Base-by-base conservation (phyloP, 2,329 filamentous ascomycete genomes). In the Chalaropsis thielavioides region DNA sequence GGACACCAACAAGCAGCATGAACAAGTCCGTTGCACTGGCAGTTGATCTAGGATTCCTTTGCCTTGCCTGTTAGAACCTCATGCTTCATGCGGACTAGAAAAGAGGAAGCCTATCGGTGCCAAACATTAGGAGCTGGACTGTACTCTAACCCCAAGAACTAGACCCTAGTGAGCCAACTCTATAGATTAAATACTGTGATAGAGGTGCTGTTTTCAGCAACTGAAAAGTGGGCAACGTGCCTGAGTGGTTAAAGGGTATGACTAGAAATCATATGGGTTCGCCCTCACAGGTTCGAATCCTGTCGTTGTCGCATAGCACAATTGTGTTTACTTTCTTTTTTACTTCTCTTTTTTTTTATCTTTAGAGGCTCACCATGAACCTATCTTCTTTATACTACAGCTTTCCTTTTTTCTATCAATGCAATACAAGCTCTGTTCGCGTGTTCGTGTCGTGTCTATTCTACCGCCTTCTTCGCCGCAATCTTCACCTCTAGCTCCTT, bases 401-500 rank as follows among this genome's bases (percentile, higher is more conserved):
- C n/a, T n/a, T n/a, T n/a, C n/a, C n/a, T n/a, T 15, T 13, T 41
- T 17, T 40, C n/a, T 27, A 19, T 22, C 35, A 38, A 38, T 38
- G 10, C 35, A 38, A 38, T 38, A 38, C 35, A 38, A 38, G 35
- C 35, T 10, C 35, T 38, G 35, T 38, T 38, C 35, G n/a, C n/a
- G n/a, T n/a, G n/a, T n/a, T n/a, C n/a, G n/a, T n/a, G n/a, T n/a
- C n/a, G 35, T n/a, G 3, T 58, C 43, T n/a, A 40, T 19, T 58
- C 38, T 59, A 5, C 43, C 13, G 7, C 15, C 13, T 62, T 65
- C 46, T 66, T 63, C 46, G 70, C 69, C 51, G 67, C 67, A 43
- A 70, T 64, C 67, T 69, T 70, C 59, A 68, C 68, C 67, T 75
- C 74, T 62, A 76, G 64, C 64, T 70, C 68, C 22, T 72, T 72